Percentiles rank a stretch among this genome's conserved stretches.
phyloP scores from a whole-genome alignment of 2,329 filamentous ascomycete species.

The Sporothrix phasma region DNA sequence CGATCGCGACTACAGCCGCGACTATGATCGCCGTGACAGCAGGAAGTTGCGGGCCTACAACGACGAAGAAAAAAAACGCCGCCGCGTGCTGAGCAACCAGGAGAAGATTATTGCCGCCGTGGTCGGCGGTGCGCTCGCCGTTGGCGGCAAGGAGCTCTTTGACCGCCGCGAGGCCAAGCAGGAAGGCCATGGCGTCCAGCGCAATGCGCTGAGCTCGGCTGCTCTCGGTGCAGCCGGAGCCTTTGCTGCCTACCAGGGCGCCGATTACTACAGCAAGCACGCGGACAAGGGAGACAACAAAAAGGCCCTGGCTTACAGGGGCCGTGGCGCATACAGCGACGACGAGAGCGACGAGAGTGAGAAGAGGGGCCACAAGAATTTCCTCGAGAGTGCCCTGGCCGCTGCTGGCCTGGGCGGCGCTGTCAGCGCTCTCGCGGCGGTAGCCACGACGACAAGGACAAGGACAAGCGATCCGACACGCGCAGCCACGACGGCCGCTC shows the following conservation, averaged over 20 bases:
- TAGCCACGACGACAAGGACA: constrained; percentile 30
- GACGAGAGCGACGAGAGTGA: constrained; percentile 50
- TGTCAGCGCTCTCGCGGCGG: constrained; percentile 47
- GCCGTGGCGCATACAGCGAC: constrained; percentile 46
- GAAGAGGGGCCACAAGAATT: constrained; percentile 54
- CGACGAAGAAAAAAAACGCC: constrained; percentile 45
- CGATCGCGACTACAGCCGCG: constrained; percentile 29
- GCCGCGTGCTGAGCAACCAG: constrained; percentile 48
- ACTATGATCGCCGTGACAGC: constrained; percentile 38
- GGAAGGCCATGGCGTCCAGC: constrained; percentile 39
- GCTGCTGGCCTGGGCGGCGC: constrained; percentile 53
- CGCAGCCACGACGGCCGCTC: constrained; percentile 35
- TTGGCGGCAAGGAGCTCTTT: constrained; percentile 56
- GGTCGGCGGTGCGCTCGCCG: constrained; percentile 53
- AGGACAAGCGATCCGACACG: constrained; percentile 29
- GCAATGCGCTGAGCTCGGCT: constrained; percentile 49
- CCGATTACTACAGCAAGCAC: constrained; percentile 53
- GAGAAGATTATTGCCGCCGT: constrained; percentile 59
- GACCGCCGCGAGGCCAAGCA: constrained; percentile 50
- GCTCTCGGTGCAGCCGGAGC: constrained; percentile 55
- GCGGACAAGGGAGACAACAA: constrained; percentile 45
- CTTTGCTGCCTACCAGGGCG: constrained; percentile 53
- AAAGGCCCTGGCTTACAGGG: constrained; percentile 43
- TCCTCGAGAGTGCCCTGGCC: constrained; percentile 52
- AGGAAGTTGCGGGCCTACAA: constrained; percentile 47